These are phyloP conservation scores for Amanita rimosa DNA, from an alignment of 768 basidiomycete species.

Conservation along the genomic window DNA sequence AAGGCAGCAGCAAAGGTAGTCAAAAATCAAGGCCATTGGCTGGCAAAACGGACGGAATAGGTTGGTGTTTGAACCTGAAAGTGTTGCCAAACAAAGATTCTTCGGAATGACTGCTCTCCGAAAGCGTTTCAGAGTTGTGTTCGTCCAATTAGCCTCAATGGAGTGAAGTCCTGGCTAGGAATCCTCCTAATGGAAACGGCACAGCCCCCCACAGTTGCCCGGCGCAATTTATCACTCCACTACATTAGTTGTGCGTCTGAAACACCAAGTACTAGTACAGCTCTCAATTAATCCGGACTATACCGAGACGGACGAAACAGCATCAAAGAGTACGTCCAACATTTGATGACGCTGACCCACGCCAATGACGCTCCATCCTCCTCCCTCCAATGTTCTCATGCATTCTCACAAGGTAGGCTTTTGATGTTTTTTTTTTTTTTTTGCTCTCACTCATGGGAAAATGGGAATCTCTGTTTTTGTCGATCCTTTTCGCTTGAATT, in stretches of 20 bases:
- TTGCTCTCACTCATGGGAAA: background rate
- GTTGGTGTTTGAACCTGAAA: background rate
- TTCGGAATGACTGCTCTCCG: background rate
- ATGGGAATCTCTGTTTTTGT: background rate
- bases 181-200: background rate
- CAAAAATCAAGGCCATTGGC: slow-evolving; percentile 7
- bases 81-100: background rate
- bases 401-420: no score
- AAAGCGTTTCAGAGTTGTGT: background rate
- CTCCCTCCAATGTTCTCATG: background rate
- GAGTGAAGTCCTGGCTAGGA: no score
- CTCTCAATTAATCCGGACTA: background rate
- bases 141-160: background rate
- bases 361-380: background rate
- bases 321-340: background rate
- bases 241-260: background rate
- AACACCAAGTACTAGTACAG: background rate
- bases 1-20: slow-evolving; percentile 18
- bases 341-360: background rate
- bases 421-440: no score
- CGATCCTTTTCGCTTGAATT: background rate
- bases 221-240: background rate
- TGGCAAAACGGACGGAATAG: background rate
- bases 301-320: background rate
- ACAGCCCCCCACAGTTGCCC: background rate